These are phyloP conservation scores for Jatropha podagrica DNA, from an alignment of 441 rosid species.

Conservation along the genomic window DNA sequence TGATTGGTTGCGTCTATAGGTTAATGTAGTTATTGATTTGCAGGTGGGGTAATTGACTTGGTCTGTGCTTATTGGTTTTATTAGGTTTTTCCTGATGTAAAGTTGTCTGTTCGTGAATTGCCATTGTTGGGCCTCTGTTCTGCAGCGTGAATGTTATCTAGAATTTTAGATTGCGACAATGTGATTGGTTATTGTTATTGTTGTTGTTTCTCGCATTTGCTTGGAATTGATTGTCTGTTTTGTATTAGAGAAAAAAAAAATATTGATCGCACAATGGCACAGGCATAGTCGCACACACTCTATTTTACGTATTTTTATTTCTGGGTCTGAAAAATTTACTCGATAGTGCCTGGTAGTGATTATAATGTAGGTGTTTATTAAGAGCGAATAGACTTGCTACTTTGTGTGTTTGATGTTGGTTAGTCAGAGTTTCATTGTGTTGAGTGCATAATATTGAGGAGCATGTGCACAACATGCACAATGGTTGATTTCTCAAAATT, in stretches of 20 bases:
- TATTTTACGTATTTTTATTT: too few species aligned
- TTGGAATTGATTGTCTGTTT: not conserved
- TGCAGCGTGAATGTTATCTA: not conserved
- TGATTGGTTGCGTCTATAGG: not conserved
- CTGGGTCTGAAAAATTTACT: not conserved
- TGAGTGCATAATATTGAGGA: not conserved
- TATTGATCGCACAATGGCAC: not conserved
- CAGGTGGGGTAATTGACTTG: not conserved
- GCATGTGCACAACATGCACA: not conserved
- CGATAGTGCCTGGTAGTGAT: not conserved
- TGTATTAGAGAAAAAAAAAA: not conserved
- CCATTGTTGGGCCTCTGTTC: slow-evolving; percentile 4
- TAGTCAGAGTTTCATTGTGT: not conserved
- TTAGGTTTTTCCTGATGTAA: not conserved
- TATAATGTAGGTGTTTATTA: not conserved
- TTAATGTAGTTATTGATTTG: slow-evolving; percentile 1
- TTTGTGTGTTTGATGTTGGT: too few species aligned
- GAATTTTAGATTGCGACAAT: not conserved
- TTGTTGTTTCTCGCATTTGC: not conserved
- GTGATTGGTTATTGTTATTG: not conserved
- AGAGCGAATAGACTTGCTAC: not conserved
- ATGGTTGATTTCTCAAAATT: not conserved
- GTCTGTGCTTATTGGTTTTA: not conserved
- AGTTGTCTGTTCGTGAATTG: not conserved
- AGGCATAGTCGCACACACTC: not conserved